phyloP scores from a whole-genome alignment of 2,329 filamentous ascomycete genomes.

The Talaromyces atroroseus region DNA sequence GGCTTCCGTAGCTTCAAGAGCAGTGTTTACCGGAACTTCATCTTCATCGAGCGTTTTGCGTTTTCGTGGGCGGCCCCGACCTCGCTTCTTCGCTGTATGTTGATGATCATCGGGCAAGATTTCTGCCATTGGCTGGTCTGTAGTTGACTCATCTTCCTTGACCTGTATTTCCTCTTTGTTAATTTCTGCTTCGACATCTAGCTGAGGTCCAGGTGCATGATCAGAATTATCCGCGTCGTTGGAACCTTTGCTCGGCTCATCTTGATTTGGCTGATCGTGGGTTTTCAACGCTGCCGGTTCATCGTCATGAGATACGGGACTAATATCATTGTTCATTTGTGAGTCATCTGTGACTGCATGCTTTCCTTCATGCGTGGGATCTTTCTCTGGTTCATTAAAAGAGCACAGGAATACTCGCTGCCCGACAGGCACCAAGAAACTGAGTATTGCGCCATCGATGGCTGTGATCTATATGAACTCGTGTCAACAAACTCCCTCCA shows the following conservation, averaged over 20 bases:
- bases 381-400: slow-evolving; percentile 1
- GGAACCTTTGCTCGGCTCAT: neutral
- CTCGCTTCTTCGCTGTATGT: neutral
- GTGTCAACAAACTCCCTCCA: neutral
- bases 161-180: neutral
- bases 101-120: neutral
- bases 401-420: slow-evolving; percentile 29
- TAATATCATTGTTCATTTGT: neutral
- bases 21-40: neutral
- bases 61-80: slow-evolving; percentile 3
- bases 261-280: neutral
- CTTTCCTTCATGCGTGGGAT: neutral
- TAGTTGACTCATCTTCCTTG: neutral
- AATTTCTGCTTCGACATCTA: neutral
- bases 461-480: slow-evolving; percentile 25
- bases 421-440: slow-evolving; percentile 36
- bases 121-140: neutral
- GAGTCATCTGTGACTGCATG: neutral
- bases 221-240: neutral
- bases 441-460: slow-evolving; percentile 28
- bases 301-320: neutral
- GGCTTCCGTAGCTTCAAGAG: neutral
- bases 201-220: neutral
- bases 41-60: neutral
- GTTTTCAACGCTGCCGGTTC: neutral